Evolutionary conservation across 257 asterid genomes (phyloP), one percentile per base, ranked within the genome.

Genomic region (Fraxinus pennsylvanica): DNA sequence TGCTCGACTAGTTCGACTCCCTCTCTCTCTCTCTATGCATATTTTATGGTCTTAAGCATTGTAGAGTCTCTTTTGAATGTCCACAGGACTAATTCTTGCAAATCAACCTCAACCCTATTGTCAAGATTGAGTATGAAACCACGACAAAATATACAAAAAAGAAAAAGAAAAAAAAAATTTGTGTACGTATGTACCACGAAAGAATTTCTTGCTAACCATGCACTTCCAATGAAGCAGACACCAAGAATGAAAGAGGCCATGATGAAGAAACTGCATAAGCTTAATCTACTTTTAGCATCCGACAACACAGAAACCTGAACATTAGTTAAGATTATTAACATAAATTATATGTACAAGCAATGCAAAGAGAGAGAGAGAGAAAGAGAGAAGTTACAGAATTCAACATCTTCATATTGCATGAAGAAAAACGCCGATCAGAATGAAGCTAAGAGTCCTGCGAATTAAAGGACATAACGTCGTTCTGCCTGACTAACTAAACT

Each of bases 271-370:
- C 78, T 82, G 87, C 84, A 87, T n/a, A 86, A 47, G 41, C 81
- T 83, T 76, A 92, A 82, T 78, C 91, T 88, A 59, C 83, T 74
- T 66, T 82, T 92, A 68, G 86, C 71, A 79, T 92, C 93, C 8
- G 84, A 22, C 41, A 85, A 54, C 27, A 29, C 8, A 79, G 68
- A 80, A 78, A 79, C 89, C 98, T 94, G 94, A 79, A 80, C 45
- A 73, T 9, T 4, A 8, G 8, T 38, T 39, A 39, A 39, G 45
- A 13, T 39, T 8, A 39, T 38, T 38, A 38, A 38, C 43, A 38
- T 38, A 38, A 38, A 38, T 39, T 39, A 38, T 13, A 43, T 13
- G 32, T 9, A 50, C 25, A 68, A 41, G 7, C 32, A 5, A 30
- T 8, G 25, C 10, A 63, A 0, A 25, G 22, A 29, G 29, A 25